Evolutionary conservation across 1,139 yeast species (phyloP).

Genomic region (Debaryomyces subglobosus): DNA sequence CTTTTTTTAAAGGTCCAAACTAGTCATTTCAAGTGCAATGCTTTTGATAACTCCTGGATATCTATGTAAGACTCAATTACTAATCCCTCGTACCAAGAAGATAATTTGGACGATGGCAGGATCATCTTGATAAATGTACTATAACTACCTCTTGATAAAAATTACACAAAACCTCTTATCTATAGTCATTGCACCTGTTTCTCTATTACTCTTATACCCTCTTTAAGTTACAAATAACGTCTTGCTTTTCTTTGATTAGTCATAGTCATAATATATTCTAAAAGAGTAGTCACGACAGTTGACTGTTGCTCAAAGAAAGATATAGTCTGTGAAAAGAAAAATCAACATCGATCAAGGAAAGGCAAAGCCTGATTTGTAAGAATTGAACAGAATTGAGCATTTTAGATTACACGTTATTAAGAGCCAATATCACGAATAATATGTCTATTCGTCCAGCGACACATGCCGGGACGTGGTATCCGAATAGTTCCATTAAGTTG

Average conservation of each 20-base stretch:
- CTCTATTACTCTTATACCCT: background rate
- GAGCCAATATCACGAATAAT: background rate
- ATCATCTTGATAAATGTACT: background rate
- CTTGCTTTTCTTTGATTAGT: background rate
- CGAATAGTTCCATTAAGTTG: slow-evolving; percentile 36
- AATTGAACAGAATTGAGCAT: background rate
- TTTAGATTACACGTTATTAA: background rate
- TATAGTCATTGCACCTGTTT: background rate
- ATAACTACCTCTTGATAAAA: background rate
- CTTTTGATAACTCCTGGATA: background rate
- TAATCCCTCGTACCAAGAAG: background rate
- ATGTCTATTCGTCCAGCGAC: slow-evolving; percentile 62
- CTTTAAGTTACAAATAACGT: background rate
- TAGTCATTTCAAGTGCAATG: background rate
- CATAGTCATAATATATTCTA: background rate
- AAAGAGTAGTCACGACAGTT: background rate
- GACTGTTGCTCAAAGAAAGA: background rate
- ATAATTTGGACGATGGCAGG: background rate
- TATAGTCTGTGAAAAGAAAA: background rate
- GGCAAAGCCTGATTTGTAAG: background rate
- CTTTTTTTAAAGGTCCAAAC: background rate
- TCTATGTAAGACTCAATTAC: no score
- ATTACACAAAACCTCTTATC: slow-evolving; percentile 1
- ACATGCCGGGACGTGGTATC: slow-evolving; percentile 92
- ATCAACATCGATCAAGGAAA: background rate